Evolutionary conservation across 1,284 basidiomycete species (phyloP).

Genomic region (Meripilus lineatus): DNA sequence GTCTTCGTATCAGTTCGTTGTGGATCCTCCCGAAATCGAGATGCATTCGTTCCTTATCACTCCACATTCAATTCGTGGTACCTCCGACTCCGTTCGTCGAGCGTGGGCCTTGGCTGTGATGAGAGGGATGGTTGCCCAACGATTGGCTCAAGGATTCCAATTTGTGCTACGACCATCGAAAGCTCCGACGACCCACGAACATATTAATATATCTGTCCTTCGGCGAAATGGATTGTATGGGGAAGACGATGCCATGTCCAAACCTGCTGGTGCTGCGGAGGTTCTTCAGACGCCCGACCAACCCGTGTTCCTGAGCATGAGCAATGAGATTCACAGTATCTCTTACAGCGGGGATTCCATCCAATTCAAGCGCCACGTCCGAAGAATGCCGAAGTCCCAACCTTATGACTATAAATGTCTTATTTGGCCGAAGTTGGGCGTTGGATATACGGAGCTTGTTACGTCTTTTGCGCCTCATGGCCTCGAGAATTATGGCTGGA

Average conservation of each 20-base stretch:
- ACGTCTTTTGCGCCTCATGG: conserved; percentile 79
- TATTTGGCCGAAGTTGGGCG: conserved; percentile 89
- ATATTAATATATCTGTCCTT: conserved; percentile 14
- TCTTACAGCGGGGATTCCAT: conserved; percentile 85
- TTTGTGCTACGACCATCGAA: conserved; percentile 62
- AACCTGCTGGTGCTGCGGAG: conserved; percentile 67
- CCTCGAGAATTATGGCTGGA: conserved; percentile 80
- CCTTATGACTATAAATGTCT: conserved; percentile 82
- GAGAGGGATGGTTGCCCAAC: conserved; percentile 90
- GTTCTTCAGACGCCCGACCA: conserved; percentile 61
- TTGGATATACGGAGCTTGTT: conserved; percentile 78
- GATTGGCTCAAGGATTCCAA: conserved; percentile 95
- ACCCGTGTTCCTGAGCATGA: conserved; percentile 90
- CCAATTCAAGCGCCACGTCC: conserved; percentile 84
- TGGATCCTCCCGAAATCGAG: conserved; percentile 63
- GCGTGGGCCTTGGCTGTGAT: conserved; percentile 83
- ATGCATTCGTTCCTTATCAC: conserved; percentile 80
- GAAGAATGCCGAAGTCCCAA: conserved; percentile 60
- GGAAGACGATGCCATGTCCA: conserved; percentile 51
- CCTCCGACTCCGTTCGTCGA: conserved; percentile 52
- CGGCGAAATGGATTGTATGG: conserved; percentile 51
- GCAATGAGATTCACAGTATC: conserved; percentile 92
- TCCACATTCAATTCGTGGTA: conserved; percentile 45
- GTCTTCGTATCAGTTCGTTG: conserved; percentile 76
- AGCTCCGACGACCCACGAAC: too few relatives aligned